phyloP scores from a whole-genome alignment of 805 yeast species.

The Yueomyces sinensis region DNA sequence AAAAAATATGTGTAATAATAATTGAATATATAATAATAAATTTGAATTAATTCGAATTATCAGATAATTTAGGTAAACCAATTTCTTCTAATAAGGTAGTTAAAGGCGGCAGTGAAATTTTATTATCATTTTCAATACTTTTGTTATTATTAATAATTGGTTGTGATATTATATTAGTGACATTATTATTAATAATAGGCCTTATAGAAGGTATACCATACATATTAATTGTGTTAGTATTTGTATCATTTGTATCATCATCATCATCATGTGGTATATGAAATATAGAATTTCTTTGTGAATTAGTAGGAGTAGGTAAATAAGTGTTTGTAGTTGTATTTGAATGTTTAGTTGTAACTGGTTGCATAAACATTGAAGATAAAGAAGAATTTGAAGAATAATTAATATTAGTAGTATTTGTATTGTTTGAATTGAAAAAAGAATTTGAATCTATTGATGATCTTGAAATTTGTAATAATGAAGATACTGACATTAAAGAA shows the following conservation, averaged over 20 bases:
- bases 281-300: not conserved
- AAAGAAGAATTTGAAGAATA: not conserved
- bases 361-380: not conserved
- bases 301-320: too few relatives aligned
- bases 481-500: too few relatives aligned
- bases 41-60: too few relatives aligned
- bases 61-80: slow-evolving; percentile 26
- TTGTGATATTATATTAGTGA: too few relatives aligned
- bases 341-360: not conserved
- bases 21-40: too few relatives aligned
- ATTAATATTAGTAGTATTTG: not conserved
- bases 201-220: too few relatives aligned
- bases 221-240: too few relatives aligned
- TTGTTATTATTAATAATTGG: too few relatives aligned
- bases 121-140: too few relatives aligned
- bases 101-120: not conserved
- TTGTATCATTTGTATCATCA: not conserved
- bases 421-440: not conserved
- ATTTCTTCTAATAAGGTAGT: slow-evolving; percentile 42
- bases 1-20: too few relatives aligned
- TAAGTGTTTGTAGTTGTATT: not conserved
- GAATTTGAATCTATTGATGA: not conserved
- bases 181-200: too few relatives aligned
- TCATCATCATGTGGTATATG: not conserved
- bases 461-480: not conserved